Evolutionary conservation across 805 yeast species (phyloP).

Genomic region (Yamadazyma paraphyllophila): DNA sequence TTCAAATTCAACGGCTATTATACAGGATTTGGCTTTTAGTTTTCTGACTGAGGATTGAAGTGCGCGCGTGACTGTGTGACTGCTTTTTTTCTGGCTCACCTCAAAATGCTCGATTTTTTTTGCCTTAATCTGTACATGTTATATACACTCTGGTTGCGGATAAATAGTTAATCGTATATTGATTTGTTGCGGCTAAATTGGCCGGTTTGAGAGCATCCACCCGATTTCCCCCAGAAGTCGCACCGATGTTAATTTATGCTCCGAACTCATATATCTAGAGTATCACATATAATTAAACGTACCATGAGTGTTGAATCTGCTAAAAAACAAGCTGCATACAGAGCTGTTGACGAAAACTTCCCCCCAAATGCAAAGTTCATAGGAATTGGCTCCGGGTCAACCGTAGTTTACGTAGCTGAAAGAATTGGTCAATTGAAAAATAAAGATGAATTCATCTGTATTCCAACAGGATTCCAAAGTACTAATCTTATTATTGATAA

Average conservation of each 20-base stretch:
- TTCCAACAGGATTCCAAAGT: constrained; percentile 97
- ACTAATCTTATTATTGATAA: constrained; percentile 80
- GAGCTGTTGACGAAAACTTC: constrained; percentile 87
- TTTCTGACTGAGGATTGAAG: not conserved
- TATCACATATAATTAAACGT: not conserved
- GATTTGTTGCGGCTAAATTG: not conserved
- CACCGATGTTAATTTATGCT: constrained; percentile 1
- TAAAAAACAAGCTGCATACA: constrained; percentile 86
- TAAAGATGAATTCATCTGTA: constrained; percentile 63
- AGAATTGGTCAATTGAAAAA: constrained; percentile 70
- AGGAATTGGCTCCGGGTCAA: constrained; percentile 96
- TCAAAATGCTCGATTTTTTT: too few relatives aligned
- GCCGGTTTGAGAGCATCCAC: not conserved
- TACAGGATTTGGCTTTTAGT: not conserved
- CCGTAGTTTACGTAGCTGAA: constrained; percentile 97
- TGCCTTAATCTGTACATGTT: too few relatives aligned
- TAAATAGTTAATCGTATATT: too few relatives aligned
- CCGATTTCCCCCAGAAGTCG: not conserved
- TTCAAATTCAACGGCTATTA: too few relatives aligned
- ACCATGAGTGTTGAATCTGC: constrained; percentile 61
- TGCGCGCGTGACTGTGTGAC: constrained; percentile 15
- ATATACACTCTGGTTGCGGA: too few relatives aligned
- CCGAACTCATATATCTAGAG: not conserved
- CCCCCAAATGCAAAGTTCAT: constrained; percentile 67
- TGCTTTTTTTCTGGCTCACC: constrained; percentile 7